Percentiles rank a stretch among this genome's conserved stretches.
Evolutionary conservation across 345 rosid species (phyloP).

Genomic region (Cardiospermum halicacabum): DNA sequence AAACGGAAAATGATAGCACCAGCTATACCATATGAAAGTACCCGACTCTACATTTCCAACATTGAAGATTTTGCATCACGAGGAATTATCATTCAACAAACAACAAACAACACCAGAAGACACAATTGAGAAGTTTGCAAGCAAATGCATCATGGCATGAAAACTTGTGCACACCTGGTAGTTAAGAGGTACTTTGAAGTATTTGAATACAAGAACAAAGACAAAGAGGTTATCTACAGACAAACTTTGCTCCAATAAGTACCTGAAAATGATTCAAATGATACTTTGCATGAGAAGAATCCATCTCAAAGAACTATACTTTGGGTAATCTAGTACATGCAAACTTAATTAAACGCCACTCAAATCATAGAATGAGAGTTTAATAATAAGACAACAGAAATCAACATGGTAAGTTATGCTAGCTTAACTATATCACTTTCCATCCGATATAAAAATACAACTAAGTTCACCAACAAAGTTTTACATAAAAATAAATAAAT

Average conservation of each 20-base stretch:
- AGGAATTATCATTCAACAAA: conserved; percentile 7
- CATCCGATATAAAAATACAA: background rate
- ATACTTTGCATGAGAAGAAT: conserved; percentile 5
- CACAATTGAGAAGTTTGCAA: conserved; percentile 4
- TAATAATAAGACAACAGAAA: background rate
- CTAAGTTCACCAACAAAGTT: background rate
- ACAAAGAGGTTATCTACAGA: conserved; percentile 96
- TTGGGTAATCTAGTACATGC: background rate
- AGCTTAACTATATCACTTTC: background rate
- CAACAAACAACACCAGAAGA: background rate
- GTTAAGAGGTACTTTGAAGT: conserved; percentile 81
- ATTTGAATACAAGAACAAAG: conserved; percentile 87
- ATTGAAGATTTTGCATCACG: conserved; percentile 15
- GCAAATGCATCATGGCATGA: conserved; percentile 2
- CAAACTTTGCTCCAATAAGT: conserved; percentile 92
- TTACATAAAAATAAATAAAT: too few species aligned
- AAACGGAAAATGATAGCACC: conserved; percentile 85
- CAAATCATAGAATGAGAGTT: background rate
- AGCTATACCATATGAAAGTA: conserved; percentile 86
- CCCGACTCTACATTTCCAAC: conserved; percentile 54
- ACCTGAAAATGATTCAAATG: conserved; percentile 47
- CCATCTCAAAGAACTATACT: conserved; percentile 1
- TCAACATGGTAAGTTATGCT: background rate
- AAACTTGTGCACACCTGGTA: conserved; percentile 65
- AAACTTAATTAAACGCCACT: conserved; percentile 1